Evolutionary conservation across 148 eudicot species (phyloP).

Genomic region (Linanthus parryae): DNA sequence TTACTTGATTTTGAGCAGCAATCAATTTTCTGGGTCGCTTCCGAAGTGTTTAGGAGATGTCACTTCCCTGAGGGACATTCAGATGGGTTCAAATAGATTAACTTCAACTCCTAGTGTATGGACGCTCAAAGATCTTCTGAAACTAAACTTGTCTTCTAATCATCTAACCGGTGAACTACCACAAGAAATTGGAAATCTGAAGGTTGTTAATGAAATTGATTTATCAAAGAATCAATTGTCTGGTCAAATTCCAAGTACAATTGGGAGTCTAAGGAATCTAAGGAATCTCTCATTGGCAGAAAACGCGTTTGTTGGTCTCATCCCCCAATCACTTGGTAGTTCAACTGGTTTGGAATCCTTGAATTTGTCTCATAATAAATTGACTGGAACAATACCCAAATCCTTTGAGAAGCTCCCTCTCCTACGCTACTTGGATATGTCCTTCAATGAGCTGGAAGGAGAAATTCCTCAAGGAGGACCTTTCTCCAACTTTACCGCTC

Average conservation of each 20-base stretch:
- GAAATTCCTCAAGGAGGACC: constrained; percentile 9
- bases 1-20: too few species aligned
- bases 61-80: neutral
- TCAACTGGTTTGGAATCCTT: constrained; percentile 2
- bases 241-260: neutral
- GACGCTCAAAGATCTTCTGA: too few species aligned
- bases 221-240: constrained; percentile 6
- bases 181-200: neutral
- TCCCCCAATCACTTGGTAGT: constrained; percentile 9
- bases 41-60: neutral
- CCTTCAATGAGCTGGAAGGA: constrained; percentile 10
- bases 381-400: constrained; percentile 3
- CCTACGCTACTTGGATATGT: constrained; percentile 3
- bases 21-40: neutral
- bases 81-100: too few species aligned
- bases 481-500: constrained; percentile 6
- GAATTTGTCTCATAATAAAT: constrained; percentile 10
- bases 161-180: neutral
- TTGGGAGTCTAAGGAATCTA: constrained; percentile 3
- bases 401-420: constrained; percentile 2
- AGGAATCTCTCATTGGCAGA: constrained; percentile 1
- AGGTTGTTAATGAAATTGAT: neutral
- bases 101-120: neutral
- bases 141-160: neutral
- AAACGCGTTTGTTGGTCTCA: constrained; percentile 5